A percentile compares a stretch with the other conserved stretches of the same genome.
Evolutionary conservation across 2,329 filamentous ascomycete species (phyloP).

Genomic region (Colletotrichum spinosum): DNA sequence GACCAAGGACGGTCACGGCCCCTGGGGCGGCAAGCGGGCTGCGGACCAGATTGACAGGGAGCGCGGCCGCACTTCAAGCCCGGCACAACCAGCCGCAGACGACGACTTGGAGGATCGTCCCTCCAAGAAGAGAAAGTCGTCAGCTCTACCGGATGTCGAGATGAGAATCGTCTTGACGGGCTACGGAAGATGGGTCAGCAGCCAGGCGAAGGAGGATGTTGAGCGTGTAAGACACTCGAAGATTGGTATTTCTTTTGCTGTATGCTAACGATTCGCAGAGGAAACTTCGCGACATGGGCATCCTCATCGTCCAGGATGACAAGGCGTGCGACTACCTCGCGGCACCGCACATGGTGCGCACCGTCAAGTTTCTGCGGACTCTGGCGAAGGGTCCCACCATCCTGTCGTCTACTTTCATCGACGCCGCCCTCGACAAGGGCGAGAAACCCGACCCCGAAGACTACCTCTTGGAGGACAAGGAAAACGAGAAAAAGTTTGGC

Average conservation of each 20-base stretch:
- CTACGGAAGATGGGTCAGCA: constrained; percentile 83
- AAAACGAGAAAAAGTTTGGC: constrained; percentile 77
- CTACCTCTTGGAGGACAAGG: constrained; percentile 77
- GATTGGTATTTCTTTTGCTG: constrained; percentile 18
- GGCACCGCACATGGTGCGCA: constrained; percentile 87
- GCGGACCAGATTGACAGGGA: constrained; percentile 67
- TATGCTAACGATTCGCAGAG: constrained; percentile 62
- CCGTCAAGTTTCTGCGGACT: constrained; percentile 91
- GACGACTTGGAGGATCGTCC: constrained; percentile 63
- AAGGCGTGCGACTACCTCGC: constrained; percentile 86
- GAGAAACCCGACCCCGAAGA: constrained; percentile 72
- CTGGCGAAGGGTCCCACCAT: constrained; percentile 84
- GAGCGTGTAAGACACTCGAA: constrained; percentile 74
- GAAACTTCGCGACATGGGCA: constrained; percentile 85
- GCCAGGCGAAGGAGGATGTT: constrained; percentile 78
- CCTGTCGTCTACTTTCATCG: constrained; percentile 82
- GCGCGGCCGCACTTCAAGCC: constrained; percentile 35
- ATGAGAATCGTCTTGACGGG: constrained; percentile 87
- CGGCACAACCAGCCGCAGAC: constrained; percentile 37
- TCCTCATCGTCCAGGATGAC: constrained; percentile 82
- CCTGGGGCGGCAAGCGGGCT: constrained; percentile 73
- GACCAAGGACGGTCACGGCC: constrained; percentile 58
- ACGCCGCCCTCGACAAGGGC: constrained; percentile 77
- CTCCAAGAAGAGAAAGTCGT: constrained; percentile 71
- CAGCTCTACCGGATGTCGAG: constrained; percentile 69